Percentiles rank a stretch among this genome's conserved stretches.
Conservation (phyloP, 1,284 basidiomycete genomes). For the Trichosporon inkin region DNA sequence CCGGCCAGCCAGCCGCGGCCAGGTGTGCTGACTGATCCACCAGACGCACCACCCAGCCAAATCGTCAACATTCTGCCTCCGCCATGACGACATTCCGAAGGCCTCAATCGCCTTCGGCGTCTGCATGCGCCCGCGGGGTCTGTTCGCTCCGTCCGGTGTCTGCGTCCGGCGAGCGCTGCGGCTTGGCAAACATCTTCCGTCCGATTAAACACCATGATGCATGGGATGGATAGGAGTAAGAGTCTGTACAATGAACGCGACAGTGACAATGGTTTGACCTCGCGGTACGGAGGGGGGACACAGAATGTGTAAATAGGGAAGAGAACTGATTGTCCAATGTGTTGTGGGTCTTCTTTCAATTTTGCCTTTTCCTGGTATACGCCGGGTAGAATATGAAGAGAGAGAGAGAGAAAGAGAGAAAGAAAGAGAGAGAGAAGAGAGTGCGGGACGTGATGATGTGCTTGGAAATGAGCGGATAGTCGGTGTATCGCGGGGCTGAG, state of each 20-base stretch:
- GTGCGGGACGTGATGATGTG: not conserved
- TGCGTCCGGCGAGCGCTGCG: not conserved
- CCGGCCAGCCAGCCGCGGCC: not conserved
- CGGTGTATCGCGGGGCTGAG: not conserved
- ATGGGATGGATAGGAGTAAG: not conserved
- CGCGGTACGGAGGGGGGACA: not conserved
- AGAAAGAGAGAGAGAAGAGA: not conserved
- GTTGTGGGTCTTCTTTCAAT: not conserved
- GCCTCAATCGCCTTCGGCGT: not conserved
- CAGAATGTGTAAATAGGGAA: constrained; percentile 4
- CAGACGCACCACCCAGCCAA: not conserved
- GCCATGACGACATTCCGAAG: constrained; percentile 6
- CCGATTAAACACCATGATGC: constrained; percentile 7
- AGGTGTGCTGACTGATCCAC: constrained; percentile 7
- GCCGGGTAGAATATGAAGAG: not conserved
- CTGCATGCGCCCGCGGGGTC: not conserved
- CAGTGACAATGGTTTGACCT: constrained; percentile 5
- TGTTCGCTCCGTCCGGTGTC: not conserved
- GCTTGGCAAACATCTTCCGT: not conserved
- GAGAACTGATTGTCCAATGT: constrained; percentile 1
- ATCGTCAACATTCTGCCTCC: not conserved
- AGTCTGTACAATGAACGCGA: constrained; percentile 3
- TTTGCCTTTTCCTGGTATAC: not conserved
- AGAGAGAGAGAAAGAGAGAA: not conserved
- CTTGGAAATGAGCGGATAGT: not conserved